These are phyloP conservation scores for Durotheca rogersii DNA, from an alignment of 495 filamentous ascomycete species.

Conservation along the genomic window DNA sequence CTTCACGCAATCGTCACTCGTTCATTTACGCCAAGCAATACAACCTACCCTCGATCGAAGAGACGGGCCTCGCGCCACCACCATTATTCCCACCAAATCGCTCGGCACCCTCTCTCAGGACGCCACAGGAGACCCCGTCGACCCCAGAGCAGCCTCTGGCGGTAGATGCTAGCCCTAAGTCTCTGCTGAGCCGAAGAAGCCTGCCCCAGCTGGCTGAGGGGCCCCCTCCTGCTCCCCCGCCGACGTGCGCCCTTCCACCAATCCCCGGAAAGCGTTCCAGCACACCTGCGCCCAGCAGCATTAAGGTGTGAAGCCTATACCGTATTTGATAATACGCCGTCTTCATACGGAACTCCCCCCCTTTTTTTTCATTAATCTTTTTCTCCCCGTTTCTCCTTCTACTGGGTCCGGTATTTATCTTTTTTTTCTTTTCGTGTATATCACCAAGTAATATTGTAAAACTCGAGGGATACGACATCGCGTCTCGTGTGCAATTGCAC, in stretches of 20 bases:
- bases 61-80: slow-evolving; percentile 5
- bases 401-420: no score
- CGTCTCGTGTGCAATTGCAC: no score
- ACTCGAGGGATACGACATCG: no score
- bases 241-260: slow-evolving; percentile 62
- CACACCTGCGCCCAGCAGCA: slow-evolving; percentile 5
- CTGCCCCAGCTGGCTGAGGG: slow-evolving; percentile 59
- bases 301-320: slow-evolving; percentile 6
- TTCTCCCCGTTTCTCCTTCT: no score
- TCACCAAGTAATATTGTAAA: slow-evolving; percentile 17
- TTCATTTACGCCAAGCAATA: slow-evolving; percentile 12
- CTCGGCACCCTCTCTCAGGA: slow-evolving; percentile 30
- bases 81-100: slow-evolving; percentile 28
- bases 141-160: slow-evolving; percentile 35
- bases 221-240: slow-evolving; percentile 63
- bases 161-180: slow-evolving; percentile 32
- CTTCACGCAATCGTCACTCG: slow-evolving; percentile 16
- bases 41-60: slow-evolving; percentile 17
- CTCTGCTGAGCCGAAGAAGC: slow-evolving; percentile 50
- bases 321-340: no score
- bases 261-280: slow-evolving; percentile 46
- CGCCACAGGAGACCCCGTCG: slow-evolving; percentile 28
- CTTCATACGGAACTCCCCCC: slow-evolving; percentile 1
- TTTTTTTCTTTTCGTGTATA: slow-evolving; percentile 20
- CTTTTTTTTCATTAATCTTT: slow-evolving; percentile 3